Conservation (phyloP, 768 basidiomycete genomes). For the Mycena alexandri region DNA sequence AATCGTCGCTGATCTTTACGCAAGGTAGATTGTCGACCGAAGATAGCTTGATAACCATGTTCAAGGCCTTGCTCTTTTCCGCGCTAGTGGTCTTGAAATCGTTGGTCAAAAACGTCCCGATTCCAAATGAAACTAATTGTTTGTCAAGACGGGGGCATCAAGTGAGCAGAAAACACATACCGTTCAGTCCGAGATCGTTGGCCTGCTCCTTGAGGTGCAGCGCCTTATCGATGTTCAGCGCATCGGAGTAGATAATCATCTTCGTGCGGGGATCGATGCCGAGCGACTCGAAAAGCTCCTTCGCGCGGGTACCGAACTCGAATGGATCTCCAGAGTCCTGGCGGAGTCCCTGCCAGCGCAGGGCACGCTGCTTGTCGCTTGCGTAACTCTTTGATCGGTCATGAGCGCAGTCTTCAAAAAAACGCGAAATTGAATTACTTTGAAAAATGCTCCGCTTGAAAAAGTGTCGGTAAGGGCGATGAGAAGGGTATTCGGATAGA, state of each 20-base stretch:
- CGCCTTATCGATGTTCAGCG: constrained; percentile 78
- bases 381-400: constrained; percentile 65
- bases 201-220: constrained; percentile 78
- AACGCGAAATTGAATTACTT: constrained; percentile 53
- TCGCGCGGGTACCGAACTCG: constrained; percentile 80
- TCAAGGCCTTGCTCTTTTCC: constrained; percentile 83
- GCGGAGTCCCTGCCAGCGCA: constrained; percentile 84
- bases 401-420: constrained; percentile 1
- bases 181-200: constrained; percentile 76
- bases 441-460: constrained; percentile 88
- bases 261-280: constrained; percentile 77
- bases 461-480: constrained; percentile 97
- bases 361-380: constrained; percentile 68
- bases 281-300: constrained; percentile 76
- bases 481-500: constrained; percentile 69
- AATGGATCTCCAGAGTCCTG: constrained; percentile 96
- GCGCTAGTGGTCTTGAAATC: constrained; percentile 73
- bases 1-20: constrained; percentile 95
- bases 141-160: constrained; percentile 2
- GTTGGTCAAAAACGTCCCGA: constrained; percentile 93
- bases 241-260: constrained; percentile 87
- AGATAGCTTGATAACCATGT: constrained; percentile 95
- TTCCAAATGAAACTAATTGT: constrained; percentile 84
- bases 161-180: constrained; percentile 49
- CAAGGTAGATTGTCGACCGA: constrained; percentile 81